These are phyloP conservation scores for Fusarium metavorans DNA, from an alignment of 2,329 filamentous ascomycete species.

Conservation along the genomic window DNA sequence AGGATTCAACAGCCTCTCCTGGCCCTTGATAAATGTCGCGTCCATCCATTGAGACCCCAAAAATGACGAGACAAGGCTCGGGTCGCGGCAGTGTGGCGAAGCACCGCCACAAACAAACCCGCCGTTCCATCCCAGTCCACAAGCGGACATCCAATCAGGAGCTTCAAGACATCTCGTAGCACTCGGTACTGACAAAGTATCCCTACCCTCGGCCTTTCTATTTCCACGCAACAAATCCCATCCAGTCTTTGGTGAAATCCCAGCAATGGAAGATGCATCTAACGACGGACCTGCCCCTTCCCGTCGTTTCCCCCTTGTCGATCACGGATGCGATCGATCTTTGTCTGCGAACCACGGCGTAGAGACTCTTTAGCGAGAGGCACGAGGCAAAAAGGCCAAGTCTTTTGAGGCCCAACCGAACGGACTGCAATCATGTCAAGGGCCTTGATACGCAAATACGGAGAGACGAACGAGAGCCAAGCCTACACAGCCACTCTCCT, in stretches of 20 bases:
- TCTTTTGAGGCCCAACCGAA: slow-evolving; percentile 17
- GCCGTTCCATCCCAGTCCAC: background rate
- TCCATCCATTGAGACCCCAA: slow-evolving; percentile 14
- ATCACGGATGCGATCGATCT: slow-evolving; percentile 9
- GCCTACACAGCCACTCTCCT: slow-evolving; percentile 38
- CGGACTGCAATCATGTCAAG: slow-evolving; percentile 11
- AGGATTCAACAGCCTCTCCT: slow-evolving; percentile 1
- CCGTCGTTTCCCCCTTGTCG: slow-evolving; percentile 19
- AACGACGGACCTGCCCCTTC: slow-evolving; percentile 15
- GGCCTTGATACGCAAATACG: background rate
- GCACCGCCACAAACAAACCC: slow-evolving; percentile 40
- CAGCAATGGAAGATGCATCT: slow-evolving; percentile 14
- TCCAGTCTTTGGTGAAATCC: slow-evolving; percentile 10
- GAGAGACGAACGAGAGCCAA: slow-evolving; percentile 12
- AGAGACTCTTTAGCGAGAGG: slow-evolving; percentile 7
- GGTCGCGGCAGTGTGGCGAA: slow-evolving; percentile 35
- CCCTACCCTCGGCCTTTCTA: slow-evolving; percentile 21
- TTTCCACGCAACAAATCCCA: slow-evolving; percentile 29
- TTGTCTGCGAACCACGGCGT: slow-evolving; percentile 22
- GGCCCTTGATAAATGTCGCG: slow-evolving; percentile 11
- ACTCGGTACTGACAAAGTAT: slow-evolving; percentile 3
- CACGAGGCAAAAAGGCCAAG: slow-evolving; percentile 28
- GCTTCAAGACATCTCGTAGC: background rate
- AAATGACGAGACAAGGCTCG: slow-evolving; percentile 34
- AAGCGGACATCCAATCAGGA: slow-evolving; percentile 19